These are phyloP conservation scores for Citrus inodora DNA, from an alignment of 345 rosid genomes.

Conservation along the genomic window DNA sequence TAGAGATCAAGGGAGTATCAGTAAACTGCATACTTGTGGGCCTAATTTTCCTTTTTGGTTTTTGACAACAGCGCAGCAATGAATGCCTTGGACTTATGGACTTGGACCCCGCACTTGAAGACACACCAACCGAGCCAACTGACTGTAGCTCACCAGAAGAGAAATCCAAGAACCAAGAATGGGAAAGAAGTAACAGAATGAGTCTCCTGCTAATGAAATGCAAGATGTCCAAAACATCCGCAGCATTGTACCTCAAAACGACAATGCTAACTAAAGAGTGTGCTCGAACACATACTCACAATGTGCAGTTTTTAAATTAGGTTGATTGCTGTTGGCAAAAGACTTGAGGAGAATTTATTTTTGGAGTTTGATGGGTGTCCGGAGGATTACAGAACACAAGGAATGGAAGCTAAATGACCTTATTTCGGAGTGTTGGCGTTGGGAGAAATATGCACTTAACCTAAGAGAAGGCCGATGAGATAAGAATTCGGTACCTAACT, in stretches of 20 bases:
- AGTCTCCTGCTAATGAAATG: neutral
- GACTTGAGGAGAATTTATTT: neutral
- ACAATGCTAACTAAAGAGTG: neutral
- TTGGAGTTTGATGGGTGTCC: neutral
- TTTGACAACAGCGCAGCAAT: neutral
- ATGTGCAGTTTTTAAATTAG: neutral
- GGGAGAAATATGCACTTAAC: neutral
- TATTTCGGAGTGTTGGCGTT: neutral
- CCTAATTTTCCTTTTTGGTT: too few relatives aligned
- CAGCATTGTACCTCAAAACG: neutral
- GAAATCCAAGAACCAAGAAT: neutral
- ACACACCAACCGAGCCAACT: neutral
- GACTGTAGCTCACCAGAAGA: conserved; percentile 3
- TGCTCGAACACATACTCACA: neutral
- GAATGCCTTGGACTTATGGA: neutral
- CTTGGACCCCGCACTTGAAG: conserved; percentile 1
- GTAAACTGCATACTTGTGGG: neutral
- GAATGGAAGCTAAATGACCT: neutral
- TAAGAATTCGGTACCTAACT: neutral
- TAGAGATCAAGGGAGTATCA: too few relatives aligned
- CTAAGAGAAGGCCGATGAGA: neutral
- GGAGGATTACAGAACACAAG: neutral
- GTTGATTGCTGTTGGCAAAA: neutral
- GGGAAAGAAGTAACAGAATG: neutral
- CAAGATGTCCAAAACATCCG: neutral